Percentiles rank a stretch among this genome's conserved stretches.
Evolutionary conservation across 768 basidiomycete species (phyloP).

Genomic region (Fibroporia radiculosa): DNA sequence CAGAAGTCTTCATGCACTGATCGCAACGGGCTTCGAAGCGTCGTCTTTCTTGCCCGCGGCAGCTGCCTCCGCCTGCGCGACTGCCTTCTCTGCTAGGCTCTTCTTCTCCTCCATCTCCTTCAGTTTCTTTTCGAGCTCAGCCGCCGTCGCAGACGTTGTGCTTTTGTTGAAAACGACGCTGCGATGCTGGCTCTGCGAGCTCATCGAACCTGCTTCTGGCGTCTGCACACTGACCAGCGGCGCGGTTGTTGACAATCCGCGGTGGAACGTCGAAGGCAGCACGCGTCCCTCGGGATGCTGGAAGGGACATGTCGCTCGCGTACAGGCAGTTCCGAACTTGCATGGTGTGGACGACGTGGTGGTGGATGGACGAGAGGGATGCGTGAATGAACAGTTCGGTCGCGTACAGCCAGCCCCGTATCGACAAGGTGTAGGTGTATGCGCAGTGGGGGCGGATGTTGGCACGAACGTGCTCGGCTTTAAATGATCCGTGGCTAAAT

Average conservation of each 20-base stretch:
- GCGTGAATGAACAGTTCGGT: conserved; percentile 56
- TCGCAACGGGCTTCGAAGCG: conserved; percentile 34
- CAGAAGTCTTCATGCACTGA: conserved; percentile 25
- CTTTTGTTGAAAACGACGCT: conserved; percentile 64
- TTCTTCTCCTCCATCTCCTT: conserved; percentile 65
- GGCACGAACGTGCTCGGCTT: conserved; percentile 32
- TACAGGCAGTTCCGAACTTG: conserved; percentile 81
- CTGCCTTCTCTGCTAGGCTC: conserved; percentile 53
- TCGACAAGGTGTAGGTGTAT: conserved; percentile 38
- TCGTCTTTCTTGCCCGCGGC: conserved; percentile 57
- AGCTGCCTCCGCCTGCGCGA: conserved; percentile 54
- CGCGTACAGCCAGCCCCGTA: conserved; percentile 69
- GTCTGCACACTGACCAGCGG: conserved; percentile 54
- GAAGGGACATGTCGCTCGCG: conserved; percentile 75
- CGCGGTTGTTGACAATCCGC: conserved; percentile 54
- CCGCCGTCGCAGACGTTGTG: conserved; percentile 35
- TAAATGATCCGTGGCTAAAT: conserved; percentile 17
- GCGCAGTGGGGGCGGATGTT: conserved; percentile 16
- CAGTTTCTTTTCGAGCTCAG: conserved; percentile 38
- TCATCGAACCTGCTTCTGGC: conserved; percentile 62
- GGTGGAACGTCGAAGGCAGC: conserved; percentile 73
- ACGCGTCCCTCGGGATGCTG: conserved; percentile 86
- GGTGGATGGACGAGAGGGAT: conserved; percentile 40
- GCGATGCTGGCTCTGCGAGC: conserved; percentile 54
- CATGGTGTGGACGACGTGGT: conserved; percentile 42